Conservation (phyloP, 345 rosid species). For the Aquilaria yunnanensis region DNA sequence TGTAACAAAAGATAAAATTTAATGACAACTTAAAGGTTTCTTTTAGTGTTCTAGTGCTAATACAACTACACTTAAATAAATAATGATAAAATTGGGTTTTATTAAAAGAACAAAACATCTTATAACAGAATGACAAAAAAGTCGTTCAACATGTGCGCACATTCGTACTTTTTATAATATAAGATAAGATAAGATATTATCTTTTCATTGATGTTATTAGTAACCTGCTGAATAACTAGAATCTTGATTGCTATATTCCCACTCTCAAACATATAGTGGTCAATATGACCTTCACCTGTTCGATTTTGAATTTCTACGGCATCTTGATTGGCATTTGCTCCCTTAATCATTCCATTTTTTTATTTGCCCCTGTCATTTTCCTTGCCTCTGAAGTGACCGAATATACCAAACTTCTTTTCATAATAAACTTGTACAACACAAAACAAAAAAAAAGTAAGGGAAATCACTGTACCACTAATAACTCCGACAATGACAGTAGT, state of each 20-base stretch:
- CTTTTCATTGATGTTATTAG: conserved; percentile 55
- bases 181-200: conserved; percentile 19
- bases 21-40: too few relatives aligned
- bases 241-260: conserved; percentile 60
- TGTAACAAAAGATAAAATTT: too few relatives aligned
- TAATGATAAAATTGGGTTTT: too few relatives aligned
- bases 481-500: conserved; percentile 38
- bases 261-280: conserved; percentile 42
- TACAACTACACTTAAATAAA: too few relatives aligned
- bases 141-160: too few relatives aligned
- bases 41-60: too few relatives aligned
- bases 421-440: conserved; percentile 38
- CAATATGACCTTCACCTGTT: conserved; percentile 52
- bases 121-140: too few relatives aligned
- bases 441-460: conserved; percentile 34
- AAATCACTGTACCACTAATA: conserved; percentile 35
- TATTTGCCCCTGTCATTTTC: conserved; percentile 33
- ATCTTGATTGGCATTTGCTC: conserved; percentile 10
- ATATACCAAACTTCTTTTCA: conserved; percentile 32
- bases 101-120: too few relatives aligned
- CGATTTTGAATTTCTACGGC: conserved; percentile 43
- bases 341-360: conserved; percentile 29
- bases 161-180: too few relatives aligned
- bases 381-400: conserved; percentile 31
- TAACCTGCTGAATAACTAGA: conserved; percentile 63